Percentiles rank a stretch among this genome's conserved stretches.
Conservation (phyloP, 2,329 filamentous ascomycete genomes). For the Exophiala lecanii-corni region DNA sequence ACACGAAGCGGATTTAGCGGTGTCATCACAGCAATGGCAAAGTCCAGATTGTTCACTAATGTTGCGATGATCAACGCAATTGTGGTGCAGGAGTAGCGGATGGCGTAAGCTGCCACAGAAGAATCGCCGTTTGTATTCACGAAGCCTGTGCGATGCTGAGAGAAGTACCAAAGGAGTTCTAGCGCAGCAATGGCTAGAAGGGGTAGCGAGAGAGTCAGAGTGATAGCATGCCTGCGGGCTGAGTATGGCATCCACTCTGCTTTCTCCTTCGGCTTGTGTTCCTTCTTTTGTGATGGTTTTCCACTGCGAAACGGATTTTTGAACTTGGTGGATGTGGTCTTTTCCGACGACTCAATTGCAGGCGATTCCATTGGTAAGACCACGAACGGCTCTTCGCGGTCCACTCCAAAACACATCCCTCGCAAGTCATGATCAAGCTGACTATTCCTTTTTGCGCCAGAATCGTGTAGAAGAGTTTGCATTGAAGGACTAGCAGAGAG, state of each 20-base stretch:
- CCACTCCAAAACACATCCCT: too few relatives aligned
- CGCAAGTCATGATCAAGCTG: too few relatives aligned
- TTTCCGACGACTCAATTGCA: too few relatives aligned
- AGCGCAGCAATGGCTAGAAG: background rate
- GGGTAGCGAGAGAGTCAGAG: background rate
- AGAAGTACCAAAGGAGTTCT: background rate
- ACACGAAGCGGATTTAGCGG: constrained; percentile 5
- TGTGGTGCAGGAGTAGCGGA: constrained; percentile 11
- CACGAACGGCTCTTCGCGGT: too few relatives aligned
- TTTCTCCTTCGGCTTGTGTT: too few relatives aligned
- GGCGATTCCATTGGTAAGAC: too few relatives aligned
- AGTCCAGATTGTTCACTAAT: constrained; percentile 12
- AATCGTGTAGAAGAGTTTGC: background rate
- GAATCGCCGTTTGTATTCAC: background rate
- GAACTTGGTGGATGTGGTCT: too few relatives aligned
- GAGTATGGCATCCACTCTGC: background rate
- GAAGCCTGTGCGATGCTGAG: background rate
- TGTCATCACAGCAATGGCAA: constrained; percentile 5
- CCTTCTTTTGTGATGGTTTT: too few relatives aligned
- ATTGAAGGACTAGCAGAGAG: background rate
- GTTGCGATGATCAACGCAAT: constrained; percentile 10
- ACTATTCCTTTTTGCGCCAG: background rate
- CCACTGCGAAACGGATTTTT: too few relatives aligned
- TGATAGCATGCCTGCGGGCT: background rate
- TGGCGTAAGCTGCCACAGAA: background rate